phyloP scores from a whole-genome alignment of 805 yeast genomes.

The Saturnispora zaruensis region DNA sequence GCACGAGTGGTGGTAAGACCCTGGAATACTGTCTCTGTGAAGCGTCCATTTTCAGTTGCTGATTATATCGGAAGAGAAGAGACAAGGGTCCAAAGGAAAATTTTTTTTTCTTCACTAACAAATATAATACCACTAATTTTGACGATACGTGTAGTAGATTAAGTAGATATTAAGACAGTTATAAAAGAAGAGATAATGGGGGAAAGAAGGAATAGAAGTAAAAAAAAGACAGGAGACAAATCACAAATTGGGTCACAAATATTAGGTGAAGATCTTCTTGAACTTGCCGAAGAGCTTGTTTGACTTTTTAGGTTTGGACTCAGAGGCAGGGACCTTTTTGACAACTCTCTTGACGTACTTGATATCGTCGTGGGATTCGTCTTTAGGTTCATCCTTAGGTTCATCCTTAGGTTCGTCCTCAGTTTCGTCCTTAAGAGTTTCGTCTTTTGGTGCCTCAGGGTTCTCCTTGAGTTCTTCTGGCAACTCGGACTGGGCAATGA shows the following conservation, averaged over 20 bases:
- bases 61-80: not conserved
- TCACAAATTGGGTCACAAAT: not conserved
- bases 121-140: no score
- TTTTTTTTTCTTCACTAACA: not conserved
- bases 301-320: not conserved
- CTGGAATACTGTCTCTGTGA: not conserved
- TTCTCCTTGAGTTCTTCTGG: not conserved
- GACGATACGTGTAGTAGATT: not conserved
- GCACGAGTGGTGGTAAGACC: slow-evolving; percentile 1
- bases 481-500: not conserved
- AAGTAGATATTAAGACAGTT: not conserved
- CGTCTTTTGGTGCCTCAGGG: not conserved
- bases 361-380: slow-evolving; percentile 12
- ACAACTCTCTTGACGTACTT: slow-evolving; percentile 36
- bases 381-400: not conserved
- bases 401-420: not conserved
- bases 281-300: not conserved
- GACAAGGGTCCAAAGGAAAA: not conserved
- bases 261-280: slow-evolving; percentile 2
- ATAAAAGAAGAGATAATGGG: not conserved
- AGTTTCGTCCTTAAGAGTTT: not conserved
- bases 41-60: not conserved
- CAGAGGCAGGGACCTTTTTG: slow-evolving; percentile 10
- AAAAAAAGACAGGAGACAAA: not conserved
- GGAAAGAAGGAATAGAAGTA: not conserved